These are phyloP conservation scores for Cryptococcus sp. DNA, from an alignment of 1,284 basidiomycete species.

Conservation along the genomic window DNA sequence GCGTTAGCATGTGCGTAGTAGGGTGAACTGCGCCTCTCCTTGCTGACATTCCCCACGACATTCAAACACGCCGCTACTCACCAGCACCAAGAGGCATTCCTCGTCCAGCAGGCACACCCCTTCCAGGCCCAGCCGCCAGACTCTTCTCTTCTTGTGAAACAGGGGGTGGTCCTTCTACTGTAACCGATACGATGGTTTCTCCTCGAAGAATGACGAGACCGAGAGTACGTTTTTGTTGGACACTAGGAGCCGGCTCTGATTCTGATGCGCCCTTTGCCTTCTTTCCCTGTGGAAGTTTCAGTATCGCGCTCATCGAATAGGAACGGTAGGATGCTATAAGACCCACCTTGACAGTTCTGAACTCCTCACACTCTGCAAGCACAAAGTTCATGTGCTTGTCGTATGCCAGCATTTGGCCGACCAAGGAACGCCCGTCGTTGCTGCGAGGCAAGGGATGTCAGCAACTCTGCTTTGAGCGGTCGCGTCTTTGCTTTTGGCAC, in stretches of 20 bases:
- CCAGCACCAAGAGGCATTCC: slow-evolving; percentile 95
- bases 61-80: slow-evolving; percentile 53
- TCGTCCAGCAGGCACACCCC: slow-evolving; percentile 91
- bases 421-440: slow-evolving; percentile 93
- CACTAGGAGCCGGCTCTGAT: slow-evolving; percentile 67
- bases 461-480: not conserved
- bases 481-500: no score
- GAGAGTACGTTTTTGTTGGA: slow-evolving; percentile 94
- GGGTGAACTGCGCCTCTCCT: no score
- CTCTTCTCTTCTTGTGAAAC: slow-evolving; percentile 81
- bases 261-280: slow-evolving; percentile 50
- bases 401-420: slow-evolving; percentile 98
- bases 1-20: no score
- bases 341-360: slow-evolving; percentile 68
- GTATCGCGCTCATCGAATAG: not conserved
- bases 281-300: slow-evolving; percentile 39
- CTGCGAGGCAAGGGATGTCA: slow-evolving; percentile 15
- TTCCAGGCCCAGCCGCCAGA: slow-evolving; percentile 75
- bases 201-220: slow-evolving; percentile 95
- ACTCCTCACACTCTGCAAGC: slow-evolving; percentile 95
- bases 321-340: not conserved
- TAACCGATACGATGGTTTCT: slow-evolving; percentile 93
- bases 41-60: no score
- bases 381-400: slow-evolving; percentile 99
- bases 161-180: slow-evolving; percentile 96